These are phyloP conservation scores for Blastocladiella emersonii DNA, from an alignment of 371 early-diverging fungal species.

Conservation along the genomic window DNA sequence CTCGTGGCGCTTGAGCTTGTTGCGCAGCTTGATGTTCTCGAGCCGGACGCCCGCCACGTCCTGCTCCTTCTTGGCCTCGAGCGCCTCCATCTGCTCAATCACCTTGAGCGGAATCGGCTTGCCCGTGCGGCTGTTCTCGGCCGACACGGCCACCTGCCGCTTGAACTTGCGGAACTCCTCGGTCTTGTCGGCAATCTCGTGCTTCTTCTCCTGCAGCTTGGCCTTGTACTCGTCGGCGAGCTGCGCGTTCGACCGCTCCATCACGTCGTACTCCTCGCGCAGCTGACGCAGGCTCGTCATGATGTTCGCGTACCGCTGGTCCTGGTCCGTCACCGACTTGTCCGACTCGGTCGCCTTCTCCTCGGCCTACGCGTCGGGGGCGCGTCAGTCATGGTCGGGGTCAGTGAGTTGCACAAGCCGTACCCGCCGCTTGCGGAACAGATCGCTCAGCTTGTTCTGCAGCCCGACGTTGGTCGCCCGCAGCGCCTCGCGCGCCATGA, in stretches of 20 bases:
- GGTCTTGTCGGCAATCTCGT: conserved; percentile 18
- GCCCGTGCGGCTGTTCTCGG: conserved; percentile 32
- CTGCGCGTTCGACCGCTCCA: conserved; percentile 16
- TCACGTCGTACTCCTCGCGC: conserved; percentile 17
- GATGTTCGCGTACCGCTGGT: conserved; percentile 24
- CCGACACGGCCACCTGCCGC: conserved; percentile 14
- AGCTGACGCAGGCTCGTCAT: conserved; percentile 20
- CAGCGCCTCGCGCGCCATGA: conserved; percentile 24
- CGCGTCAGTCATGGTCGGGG: too few species aligned
- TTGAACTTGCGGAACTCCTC: conserved; percentile 27
- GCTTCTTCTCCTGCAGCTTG: conserved; percentile 19
- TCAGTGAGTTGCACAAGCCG: neutral
- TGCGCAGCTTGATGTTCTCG: conserved; percentile 34
- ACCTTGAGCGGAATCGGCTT: conserved; percentile 22
- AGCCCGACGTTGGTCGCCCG: conserved; percentile 15
- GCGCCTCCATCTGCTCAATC: conserved; percentile 24
- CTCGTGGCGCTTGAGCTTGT: conserved; percentile 28
- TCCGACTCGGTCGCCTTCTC: conserved; percentile 28
- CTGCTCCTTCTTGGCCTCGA: conserved; percentile 24
- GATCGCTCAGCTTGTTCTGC: conserved; percentile 31
- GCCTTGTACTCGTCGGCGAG: conserved; percentile 19
- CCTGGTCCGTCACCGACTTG: conserved; percentile 26
- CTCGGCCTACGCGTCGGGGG: neutral
- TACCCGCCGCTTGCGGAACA: conserved; percentile 30
- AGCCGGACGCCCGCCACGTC: conserved; percentile 32